Base-by-base conservation (phyloP, 2,329 filamentous ascomycete genomes). In the Penicillium olsonii region DNA sequence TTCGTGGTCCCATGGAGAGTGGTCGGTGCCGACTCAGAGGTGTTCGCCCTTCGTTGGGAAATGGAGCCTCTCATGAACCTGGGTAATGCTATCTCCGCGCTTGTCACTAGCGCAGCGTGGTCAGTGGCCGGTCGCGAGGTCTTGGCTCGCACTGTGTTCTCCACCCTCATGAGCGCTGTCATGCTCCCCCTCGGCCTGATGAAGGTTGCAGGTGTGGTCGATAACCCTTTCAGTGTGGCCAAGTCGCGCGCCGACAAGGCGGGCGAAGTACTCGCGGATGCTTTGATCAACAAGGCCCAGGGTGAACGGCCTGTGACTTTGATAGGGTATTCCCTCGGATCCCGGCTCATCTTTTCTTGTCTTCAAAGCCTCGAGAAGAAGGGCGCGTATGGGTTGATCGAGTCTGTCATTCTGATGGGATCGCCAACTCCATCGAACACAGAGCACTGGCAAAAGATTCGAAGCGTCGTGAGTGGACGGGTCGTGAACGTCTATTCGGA, bases 401-500 rank as follows among this genome's bases (percentile, higher is more conserved):
- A 96, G 61, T 87, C 84, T 14, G 90, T 88, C 2, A 85, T 96
- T 4, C 72, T 96, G 5, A 87, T 96, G 49, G 92, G 92, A 2
- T 81, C 89, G 0, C 90, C 92, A 0, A 84, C 87, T 0, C 90
- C 92, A 0, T 88, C 87, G 0, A 82, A 87, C 37, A 71, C 81
- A 0, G 78, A 78, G 1, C 84, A 90, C 58, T 96, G 92, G 92
- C 81, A 85, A 37, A 77, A 83, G 31, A 83, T 95, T 57, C 83
- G 90, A 24, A 84, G 82, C 37, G 89, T 92, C 0, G 90, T 95
- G 0, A 83, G 86, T 2, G 91, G 92, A 2, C 82, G 87, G 49
- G 79, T 96, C 7, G 87, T 95, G 60, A 96, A 96, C 60, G 90
- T 92, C 8, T 96, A 87, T 71, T 92, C 89, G 2, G 84, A 87